Evolutionary conservation across 2,329 filamentous ascomycete species (phyloP).

Genomic region (Monilinia fructigena): DNA sequence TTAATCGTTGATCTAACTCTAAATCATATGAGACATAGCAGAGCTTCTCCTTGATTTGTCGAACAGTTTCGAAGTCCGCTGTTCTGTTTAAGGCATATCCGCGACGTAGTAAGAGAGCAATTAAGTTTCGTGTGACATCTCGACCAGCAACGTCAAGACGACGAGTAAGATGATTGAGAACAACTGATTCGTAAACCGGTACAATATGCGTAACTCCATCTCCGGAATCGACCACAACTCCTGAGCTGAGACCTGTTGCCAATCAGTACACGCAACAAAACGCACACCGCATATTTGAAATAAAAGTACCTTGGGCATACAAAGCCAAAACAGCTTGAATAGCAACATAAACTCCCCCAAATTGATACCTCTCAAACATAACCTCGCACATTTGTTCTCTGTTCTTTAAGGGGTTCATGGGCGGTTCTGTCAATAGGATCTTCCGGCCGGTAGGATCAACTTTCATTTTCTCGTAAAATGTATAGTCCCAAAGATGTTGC

Average conservation of each 20-base stretch:
- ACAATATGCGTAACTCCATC: constrained; percentile 99
- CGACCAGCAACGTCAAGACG: constrained; percentile 93
- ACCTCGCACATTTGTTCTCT: constrained; percentile 97
- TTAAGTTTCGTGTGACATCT: constrained; percentile 97
- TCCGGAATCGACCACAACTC: constrained; percentile 97
- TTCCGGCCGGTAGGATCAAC: constrained; percentile 88
- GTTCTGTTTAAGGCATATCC: constrained; percentile 97
- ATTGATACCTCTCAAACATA: constrained; percentile 97
- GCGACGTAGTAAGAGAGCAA: constrained; percentile 86
- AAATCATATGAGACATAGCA: constrained; percentile 99
- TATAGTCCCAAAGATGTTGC: constrained; percentile 99
- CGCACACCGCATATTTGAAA: background rate
- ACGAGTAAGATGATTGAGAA: constrained; percentile 93
- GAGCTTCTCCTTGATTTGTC: constrained; percentile 99
- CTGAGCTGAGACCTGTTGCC: constrained; percentile 72
- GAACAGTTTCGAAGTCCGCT: constrained; percentile 97
- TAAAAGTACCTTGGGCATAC: constrained; percentile 80
- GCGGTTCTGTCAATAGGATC: constrained; percentile 94
- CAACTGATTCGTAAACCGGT: constrained; percentile 96
- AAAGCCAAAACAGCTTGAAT: constrained; percentile 95
- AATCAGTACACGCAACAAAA: constrained; percentile 17
- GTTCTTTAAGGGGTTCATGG: constrained; percentile 97
- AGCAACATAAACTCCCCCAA: constrained; percentile 95
- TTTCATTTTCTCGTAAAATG: constrained; percentile 95
- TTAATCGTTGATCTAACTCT: constrained; percentile 90